Evolutionary conservation across 768 basidiomycete species (phyloP), one percentile per base, ranked within the genome.

Genomic region (Tricholoma sp.): DNA sequence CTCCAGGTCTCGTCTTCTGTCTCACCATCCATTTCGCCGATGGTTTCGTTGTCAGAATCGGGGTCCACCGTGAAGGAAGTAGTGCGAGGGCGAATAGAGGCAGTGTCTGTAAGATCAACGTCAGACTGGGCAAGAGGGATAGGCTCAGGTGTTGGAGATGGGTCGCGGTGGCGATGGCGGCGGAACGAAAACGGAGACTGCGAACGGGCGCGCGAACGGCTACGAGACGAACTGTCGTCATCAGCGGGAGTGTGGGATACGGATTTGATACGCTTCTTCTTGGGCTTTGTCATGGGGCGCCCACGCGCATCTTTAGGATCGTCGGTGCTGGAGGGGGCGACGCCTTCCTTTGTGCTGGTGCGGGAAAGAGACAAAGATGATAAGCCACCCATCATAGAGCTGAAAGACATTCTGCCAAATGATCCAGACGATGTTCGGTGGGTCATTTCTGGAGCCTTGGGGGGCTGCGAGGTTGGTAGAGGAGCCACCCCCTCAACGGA

Each of bases 141-240:
- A 37, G 78, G 80, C 64, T 82, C 77, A 29, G 83, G 80, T 0
- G 79, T 74, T 24, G 80, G 85, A 3, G 84, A 86, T 5, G 76
- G 63, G 1, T 85, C 83, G 22, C 82, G 75, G 52, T 80, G 74
- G 59, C 88, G 81, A 56, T 84, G 80, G 32, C 89, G 79, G 43
- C 90, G 79, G 56, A 91, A 81, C 43, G 76, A 76, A 69, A 97
- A 96, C 41, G 94, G 90, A 2, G 92, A 91, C 63, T 85, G 78
- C 47, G 89, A 88, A 37, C 91, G 84, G 12, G 88, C 79, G 57
- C 88, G 87, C 10, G 78, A 76, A 4, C 71, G 70, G 50, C 79
- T 81, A 52, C 79, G 78, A n/a, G 81, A 79, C 10, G 72, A 69
- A 16, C 71, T 69, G 37, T 73, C 74, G 4, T 70, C 59, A 12